Conservation (phyloP, 2,329 filamentous ascomycete species). For the Botrytis paeoniae region DNA sequence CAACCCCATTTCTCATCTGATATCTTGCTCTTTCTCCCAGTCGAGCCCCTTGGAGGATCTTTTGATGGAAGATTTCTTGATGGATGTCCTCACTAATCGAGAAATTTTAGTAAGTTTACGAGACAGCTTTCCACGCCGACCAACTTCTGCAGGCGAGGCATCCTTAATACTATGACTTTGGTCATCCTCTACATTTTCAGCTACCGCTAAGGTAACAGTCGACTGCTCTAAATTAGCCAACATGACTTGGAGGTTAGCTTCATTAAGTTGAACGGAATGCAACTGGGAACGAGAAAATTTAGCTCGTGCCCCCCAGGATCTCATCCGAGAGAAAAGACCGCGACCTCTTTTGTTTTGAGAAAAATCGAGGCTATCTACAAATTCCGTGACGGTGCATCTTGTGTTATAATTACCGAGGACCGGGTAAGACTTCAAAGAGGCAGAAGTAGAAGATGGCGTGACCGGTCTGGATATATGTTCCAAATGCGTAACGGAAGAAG, state of each 20-base stretch:
- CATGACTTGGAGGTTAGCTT: background rate
- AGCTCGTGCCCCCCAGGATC: background rate
- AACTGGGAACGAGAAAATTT: background rate
- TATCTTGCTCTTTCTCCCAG: background rate
- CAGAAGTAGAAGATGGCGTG: background rate
- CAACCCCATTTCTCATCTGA: background rate
- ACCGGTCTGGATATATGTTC: background rate
- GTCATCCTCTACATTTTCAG: background rate
- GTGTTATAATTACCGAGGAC: background rate
- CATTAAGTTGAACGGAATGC: background rate
- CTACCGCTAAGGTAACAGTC: accelerated
- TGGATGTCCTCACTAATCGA: background rate
- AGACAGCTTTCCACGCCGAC: background rate
- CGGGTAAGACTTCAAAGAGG: background rate
- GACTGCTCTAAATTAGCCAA: background rate
- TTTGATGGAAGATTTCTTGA: background rate
- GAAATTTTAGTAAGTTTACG: background rate
- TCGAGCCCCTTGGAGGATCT: background rate
- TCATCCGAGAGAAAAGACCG: background rate
- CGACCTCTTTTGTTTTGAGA: background rate
- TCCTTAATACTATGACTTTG: background rate
- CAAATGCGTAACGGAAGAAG: background rate
- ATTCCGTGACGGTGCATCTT: background rate
- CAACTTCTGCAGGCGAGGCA: background rate
- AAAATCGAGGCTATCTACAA: background rate